These are phyloP conservation scores for Monosporozyma aquatica DNA, from an alignment of 805 yeast species.

Conservation along the genomic window DNA sequence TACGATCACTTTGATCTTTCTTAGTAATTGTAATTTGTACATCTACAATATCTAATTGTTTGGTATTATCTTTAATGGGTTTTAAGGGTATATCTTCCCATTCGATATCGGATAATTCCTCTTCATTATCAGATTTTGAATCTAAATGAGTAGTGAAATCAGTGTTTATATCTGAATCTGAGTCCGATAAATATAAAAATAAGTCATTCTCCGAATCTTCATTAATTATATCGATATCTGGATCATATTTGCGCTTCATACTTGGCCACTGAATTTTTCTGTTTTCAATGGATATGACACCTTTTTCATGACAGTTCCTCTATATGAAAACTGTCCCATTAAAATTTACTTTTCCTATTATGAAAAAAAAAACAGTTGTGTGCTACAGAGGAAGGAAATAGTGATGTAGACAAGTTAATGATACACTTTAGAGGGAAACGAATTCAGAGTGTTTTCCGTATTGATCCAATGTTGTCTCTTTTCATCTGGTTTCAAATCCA, in stretches of 20 bases:
- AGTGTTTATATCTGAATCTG: neutral
- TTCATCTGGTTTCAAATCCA: slow-evolving; percentile 42
- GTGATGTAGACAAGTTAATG: slow-evolving; percentile 1
- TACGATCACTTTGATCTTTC: neutral
- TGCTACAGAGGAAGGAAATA: neutral
- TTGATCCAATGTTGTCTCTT: slow-evolving; percentile 42
- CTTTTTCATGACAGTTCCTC: too few species aligned
- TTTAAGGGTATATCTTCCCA: slow-evolving; percentile 26
- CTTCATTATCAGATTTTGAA: neutral
- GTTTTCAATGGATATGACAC: too few species aligned
- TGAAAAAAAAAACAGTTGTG: too few species aligned
- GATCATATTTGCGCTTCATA: neutral
- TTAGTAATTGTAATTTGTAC: neutral
- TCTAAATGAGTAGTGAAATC: neutral
- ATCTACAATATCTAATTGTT: neutral
- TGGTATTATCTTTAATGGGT: neutral
- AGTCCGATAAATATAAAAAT: neutral
- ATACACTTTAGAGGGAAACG: neutral
- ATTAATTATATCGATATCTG: neutral
- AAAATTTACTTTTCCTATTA: too few species aligned
- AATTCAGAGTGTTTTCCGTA: slow-evolving; percentile 13
- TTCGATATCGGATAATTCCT: slow-evolving; percentile 11
- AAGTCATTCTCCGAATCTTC: neutral
- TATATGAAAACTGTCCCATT: too few species aligned
- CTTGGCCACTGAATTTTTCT: too few species aligned